Percentiles rank a stretch among this genome's conserved stretches.
Conservation (phyloP, 2,329 filamentous ascomycete species). For the Didymella keratinophila region DNA sequence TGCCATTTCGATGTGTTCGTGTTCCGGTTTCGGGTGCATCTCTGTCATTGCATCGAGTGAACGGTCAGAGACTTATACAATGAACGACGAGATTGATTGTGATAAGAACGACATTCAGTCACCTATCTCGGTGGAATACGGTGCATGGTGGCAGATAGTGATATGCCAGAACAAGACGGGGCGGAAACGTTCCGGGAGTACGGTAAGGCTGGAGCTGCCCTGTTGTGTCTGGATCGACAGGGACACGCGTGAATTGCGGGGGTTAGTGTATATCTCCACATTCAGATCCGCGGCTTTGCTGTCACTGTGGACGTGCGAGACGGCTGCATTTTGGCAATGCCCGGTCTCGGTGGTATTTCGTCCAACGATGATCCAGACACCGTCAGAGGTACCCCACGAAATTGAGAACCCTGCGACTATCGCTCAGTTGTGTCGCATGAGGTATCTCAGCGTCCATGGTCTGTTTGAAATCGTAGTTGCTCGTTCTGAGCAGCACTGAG, state of each 20-base stretch:
- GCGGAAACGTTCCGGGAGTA: conserved; percentile 17
- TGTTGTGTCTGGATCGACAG: neutral
- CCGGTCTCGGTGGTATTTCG: neutral
- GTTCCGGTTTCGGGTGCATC: conserved; percentile 13
- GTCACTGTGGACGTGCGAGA: too few species aligned
- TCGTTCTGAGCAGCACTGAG: neutral
- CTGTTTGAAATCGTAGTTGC: neutral
- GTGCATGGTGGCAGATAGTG: conserved; percentile 16
- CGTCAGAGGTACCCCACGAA: neutral
- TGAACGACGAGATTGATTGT: neutral
- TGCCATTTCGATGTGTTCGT: conserved; percentile 21
- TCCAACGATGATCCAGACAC: neutral
- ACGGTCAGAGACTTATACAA: conserved; percentile 11
- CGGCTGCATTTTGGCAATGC: neutral
- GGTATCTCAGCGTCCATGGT: neutral
- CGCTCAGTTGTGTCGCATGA: neutral
- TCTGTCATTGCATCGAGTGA: conserved; percentile 3
- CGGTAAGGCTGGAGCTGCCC: conserved; percentile 5
- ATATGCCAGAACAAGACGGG: conserved; percentile 4
- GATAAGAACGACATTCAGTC: conserved; percentile 15
- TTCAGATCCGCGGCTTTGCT: neutral
- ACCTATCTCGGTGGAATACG: conserved; percentile 9
- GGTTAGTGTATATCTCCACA: conserved; percentile 12
- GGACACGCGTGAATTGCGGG: conserved; percentile 11
- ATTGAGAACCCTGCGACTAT: neutral